A percentile compares a stretch with the other conserved stretches of the same genome.
Evolutionary conservation across 139 green algal genomes (phyloP).

Genomic region (Coccomyxa sp.): DNA sequence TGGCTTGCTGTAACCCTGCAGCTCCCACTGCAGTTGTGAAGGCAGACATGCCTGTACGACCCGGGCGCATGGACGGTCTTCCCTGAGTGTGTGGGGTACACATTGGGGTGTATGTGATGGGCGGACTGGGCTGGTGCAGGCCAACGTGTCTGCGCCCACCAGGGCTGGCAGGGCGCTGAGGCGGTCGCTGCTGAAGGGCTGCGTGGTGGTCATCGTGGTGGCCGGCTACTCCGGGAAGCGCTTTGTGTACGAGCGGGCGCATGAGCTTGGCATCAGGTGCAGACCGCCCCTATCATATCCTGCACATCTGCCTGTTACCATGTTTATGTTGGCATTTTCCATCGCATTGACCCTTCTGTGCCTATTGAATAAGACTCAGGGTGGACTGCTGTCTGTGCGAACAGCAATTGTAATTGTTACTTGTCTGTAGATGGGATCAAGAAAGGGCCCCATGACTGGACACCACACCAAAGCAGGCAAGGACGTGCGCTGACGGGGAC

Average conservation of each 20-base stretch:
- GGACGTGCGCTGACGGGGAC: neutral
- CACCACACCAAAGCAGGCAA: neutral
- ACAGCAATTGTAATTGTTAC: neutral
- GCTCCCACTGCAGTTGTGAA: no score
- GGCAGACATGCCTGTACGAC: no score
- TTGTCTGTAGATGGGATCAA: neutral
- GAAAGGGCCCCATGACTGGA: neutral
- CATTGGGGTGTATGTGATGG: no score
- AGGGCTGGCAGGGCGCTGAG: conserved; percentile 55
- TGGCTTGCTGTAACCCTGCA: no score
- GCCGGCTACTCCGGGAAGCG: conserved; percentile 71
- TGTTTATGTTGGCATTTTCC: neutral
- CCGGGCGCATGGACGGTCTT: no score
- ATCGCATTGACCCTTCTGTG: no score
- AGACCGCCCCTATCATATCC: neutral
- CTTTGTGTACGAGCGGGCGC: conserved; percentile 85
- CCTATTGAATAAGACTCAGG: neutral
- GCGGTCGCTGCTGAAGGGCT: conserved; percentile 65
- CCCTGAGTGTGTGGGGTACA: no score
- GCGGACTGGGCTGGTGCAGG: no score
- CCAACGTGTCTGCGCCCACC: conserved; percentile 41
- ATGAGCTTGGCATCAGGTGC: conserved; percentile 72
- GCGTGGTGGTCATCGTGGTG: conserved; percentile 82
- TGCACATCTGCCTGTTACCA: no score
- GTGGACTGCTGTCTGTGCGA: no score